Conservation (phyloP, 2,329 filamentous ascomycete genomes). For the Thelonectria olida region DNA sequence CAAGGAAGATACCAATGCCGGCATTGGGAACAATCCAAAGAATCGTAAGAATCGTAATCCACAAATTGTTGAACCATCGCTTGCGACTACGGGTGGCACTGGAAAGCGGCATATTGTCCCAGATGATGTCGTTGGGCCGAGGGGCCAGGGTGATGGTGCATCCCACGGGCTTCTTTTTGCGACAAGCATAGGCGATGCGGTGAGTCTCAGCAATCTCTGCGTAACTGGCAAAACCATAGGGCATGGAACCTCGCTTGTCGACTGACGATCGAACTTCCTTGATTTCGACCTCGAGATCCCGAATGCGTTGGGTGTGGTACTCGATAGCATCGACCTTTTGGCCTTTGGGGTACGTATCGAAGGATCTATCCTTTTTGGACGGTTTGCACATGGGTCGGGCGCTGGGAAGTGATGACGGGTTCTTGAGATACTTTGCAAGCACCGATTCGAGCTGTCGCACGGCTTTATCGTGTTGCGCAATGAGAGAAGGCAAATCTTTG, state of each 20-base stretch:
- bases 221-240: conserved; percentile 95
- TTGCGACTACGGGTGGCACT: conserved; percentile 75
- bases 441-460: conserved; percentile 86
- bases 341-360: conserved; percentile 68
- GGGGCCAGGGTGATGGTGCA: conserved; percentile 83
- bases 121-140: conserved; percentile 90
- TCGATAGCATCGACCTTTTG: conserved; percentile 94
- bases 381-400: conserved; percentile 82
- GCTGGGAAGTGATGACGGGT: conserved; percentile 81
- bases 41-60: conserved; percentile 82
- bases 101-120: conserved; percentile 87
- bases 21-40: conserved; percentile 94
- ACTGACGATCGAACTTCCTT: conserved; percentile 83
- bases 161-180: conserved; percentile 82
- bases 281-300: conserved; percentile 83
- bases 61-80: conserved; percentile 81
- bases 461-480: conserved; percentile 81
- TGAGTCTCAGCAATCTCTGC: conserved; percentile 89
- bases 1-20: conserved; percentile 91
- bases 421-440: conserved; percentile 88
- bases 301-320: conserved; percentile 87
- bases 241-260: conserved; percentile 87
- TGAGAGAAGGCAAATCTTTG: conserved; percentile 85
- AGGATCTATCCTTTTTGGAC: conserved; percentile 80
- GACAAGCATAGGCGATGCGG: conserved; percentile 81